Percentiles rank a stretch among this genome's conserved stretches.
phyloP scores from a whole-genome alignment of 306 rosid genomes.

The Datisca glomerata region DNA sequence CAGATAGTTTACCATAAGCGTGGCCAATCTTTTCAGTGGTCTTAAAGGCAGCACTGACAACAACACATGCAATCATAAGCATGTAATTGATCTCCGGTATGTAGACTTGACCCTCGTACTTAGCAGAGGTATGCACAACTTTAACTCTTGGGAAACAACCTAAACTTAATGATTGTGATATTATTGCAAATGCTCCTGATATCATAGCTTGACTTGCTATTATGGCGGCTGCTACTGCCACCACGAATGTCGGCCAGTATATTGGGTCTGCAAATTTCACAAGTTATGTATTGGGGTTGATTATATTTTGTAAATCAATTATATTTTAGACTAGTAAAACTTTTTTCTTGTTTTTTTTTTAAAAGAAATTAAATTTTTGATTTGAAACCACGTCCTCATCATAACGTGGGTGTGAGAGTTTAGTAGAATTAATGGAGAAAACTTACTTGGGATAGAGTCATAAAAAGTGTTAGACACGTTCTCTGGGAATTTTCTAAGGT shows the following conservation, averaged over 20 bases:
- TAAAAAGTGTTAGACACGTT: conserved; percentile 32
- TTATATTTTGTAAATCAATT: not conserved
- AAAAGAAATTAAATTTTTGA: no score
- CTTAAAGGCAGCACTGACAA: conserved; percentile 44
- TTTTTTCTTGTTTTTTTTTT: no score
- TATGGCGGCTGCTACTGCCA: conserved; percentile 66
- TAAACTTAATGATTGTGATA: conserved; percentile 49
- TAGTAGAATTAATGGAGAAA: not conserved
- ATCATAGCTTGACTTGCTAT: conserved; percentile 93
- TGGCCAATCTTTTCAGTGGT: conserved; percentile 67
- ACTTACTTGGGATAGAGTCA: conserved; percentile 32
- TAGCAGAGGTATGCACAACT: conserved; percentile 63
- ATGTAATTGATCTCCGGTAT: conserved; percentile 68
- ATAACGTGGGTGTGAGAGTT: not conserved
- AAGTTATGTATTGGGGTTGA: not conserved
- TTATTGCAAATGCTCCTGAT: conserved; percentile 70
- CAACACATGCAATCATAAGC: conserved; percentile 57
- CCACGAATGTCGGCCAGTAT: conserved; percentile 82
- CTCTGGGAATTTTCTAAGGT: conserved; percentile 39
- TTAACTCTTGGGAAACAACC: conserved; percentile 81
- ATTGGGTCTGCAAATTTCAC: conserved; percentile 27
- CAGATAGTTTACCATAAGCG: conserved; percentile 47
- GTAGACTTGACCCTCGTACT: conserved; percentile 69
- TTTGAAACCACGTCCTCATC: not conserved
- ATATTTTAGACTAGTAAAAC: no score